Base-by-base conservation (phyloP, 2,329 filamentous ascomycete genomes). In the Podosphaera fusca region DNA sequence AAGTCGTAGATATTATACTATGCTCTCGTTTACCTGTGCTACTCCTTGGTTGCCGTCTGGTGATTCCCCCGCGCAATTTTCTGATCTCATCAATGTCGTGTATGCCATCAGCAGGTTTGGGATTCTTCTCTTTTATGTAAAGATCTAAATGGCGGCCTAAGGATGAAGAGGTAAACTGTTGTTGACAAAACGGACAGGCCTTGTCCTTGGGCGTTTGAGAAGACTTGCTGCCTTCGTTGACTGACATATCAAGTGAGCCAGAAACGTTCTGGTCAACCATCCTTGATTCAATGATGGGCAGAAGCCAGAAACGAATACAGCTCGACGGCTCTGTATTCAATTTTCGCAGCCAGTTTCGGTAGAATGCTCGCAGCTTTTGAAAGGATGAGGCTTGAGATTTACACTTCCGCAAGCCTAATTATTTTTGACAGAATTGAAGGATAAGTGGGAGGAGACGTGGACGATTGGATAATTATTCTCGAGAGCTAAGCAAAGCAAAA, bases 71-170 rank as follows among this genome's bases (percentile, higher is more conserved):
- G 56, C 90, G 80, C 65, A 94, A 73, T 69, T 84, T 86, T 63
- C 79, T 78, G 65, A 96, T 96, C 69, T 87, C 86, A 6, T 90
- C 86, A 58, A 95, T 86, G 71, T 94, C 77, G 70, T 96, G 90
- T 51, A 95, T 72, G 55, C 89, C 89, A 70, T 96, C 90, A 5
- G 84, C 73, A 1, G 82, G 77, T 69, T 89, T 92, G 1, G 90
- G 87, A 68, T 95, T 95, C 72, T 88, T 94, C 59, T 88, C 84
- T 67, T 88, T 89, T 65, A 95, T 89, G 69, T 94, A 95, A 45
- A 95, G 79, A 68, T 96, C 90, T 62, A 95, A 81, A 70, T 96
- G 90, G 51, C 90, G 84, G 55, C 90, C 90, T 56, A 96, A 79
- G 2, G 87, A 94, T 14, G 88, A 95, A 1, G 89, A 95, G 14